Evolutionary conservation across 192 early-diverging fungal genomes (phyloP).

Genomic region (Umbelopsis isabellina): DNA sequence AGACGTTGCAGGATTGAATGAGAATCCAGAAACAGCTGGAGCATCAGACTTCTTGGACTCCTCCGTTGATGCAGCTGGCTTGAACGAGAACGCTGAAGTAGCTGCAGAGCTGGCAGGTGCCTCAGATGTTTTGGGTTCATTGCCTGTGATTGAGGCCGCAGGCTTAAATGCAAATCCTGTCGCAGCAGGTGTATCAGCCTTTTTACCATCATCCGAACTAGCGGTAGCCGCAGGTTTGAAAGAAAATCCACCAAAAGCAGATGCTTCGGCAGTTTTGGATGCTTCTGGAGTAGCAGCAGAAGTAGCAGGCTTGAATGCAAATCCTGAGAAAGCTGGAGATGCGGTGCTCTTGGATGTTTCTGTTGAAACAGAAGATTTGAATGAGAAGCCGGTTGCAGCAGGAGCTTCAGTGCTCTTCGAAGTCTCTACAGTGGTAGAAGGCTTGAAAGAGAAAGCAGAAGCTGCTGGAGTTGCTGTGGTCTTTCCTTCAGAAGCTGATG

Average conservation of each 20-base stretch:
- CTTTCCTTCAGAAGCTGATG: not conserved
- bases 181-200: not conserved
- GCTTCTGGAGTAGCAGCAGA: not conserved
- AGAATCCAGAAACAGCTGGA: not conserved
- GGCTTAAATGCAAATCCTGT: not conserved
- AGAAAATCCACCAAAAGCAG: not conserved
- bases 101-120: not conserved
- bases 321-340: not conserved
- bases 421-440: not conserved
- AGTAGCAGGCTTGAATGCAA: conserved; percentile 1
- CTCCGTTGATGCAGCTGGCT: too few relatives aligned
- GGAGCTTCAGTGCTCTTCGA: not conserved
- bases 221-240: not conserved
- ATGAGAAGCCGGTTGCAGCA: conserved; percentile 16
- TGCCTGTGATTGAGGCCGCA: too few relatives aligned
- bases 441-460: not conserved
- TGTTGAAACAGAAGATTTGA: not conserved
- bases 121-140: not conserved
- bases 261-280: not conserved
- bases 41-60: not conserved
- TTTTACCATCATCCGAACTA: not conserved
- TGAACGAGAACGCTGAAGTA: not conserved
- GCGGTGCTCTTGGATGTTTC: not conserved
- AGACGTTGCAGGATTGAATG: too few relatives aligned
- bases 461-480: not conserved